Base-by-base conservation (phyloP, 352 stramenopile genomes). In the Phytopythium boreale region DNA sequence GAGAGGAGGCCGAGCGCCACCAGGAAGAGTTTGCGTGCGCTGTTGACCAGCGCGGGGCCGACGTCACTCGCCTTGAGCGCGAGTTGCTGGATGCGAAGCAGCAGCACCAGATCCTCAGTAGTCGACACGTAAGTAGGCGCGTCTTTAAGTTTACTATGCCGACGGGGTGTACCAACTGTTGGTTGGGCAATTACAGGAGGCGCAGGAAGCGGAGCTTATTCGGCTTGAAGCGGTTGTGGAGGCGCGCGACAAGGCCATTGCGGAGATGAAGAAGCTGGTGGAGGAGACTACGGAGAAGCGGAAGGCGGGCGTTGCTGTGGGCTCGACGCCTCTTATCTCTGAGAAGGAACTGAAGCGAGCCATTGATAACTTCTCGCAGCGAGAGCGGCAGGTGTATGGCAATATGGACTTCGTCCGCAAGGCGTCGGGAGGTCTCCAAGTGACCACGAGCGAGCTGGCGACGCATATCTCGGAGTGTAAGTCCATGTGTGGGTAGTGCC, bases 391-490 rank as follows among this genome's bases (percentile, higher is more conserved):
- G 57, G 64, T 70, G 15, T 70, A 70, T 36, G 34, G 29, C 5
- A 63, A 62, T n/a, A 62, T 70, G 51, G 43, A 59, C 34, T 65
- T 73, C 36, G 58, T 70, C 6, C 67, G 62, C 7, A 61, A 68
- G 27, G 67, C 63, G 20, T 64, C 58, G 0, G 15, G 26, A 17
- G 62, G 58, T 14, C 20, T 75, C 3, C 63, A 80, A 61, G 56
- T 41, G 20, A 52, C 26, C 46, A 67, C 19, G 15, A 69, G 22
- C 55, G 66, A 59, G 29, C 11, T 66, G 26, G 39, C 22, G 11
- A 47, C 59, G 11, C 66, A 80, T 15, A 36, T 77, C 8, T 52
- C 66, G 11, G 51, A 59, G 29, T 50, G 72, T 80, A 61, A 61
- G 64, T 59, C n/a, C 31, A 27, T 39, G 34, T 39, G 4, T 10